phyloP scores from a whole-genome alignment of 164 flowering plant species.

The Annona cherimola region DNA sequence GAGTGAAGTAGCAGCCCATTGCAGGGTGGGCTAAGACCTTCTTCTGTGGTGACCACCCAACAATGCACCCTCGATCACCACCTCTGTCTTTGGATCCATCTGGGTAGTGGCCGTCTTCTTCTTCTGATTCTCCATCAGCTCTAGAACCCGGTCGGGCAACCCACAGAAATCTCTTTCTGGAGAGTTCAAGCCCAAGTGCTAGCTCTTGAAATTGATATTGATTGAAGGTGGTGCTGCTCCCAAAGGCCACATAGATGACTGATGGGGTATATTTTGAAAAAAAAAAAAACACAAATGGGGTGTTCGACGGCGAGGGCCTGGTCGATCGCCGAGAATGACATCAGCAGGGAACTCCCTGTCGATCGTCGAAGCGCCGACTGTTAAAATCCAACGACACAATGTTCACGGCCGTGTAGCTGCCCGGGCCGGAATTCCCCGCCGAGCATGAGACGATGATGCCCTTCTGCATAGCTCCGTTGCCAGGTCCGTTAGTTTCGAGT shows the following conservation, averaged over 20 bases:
- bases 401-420: conserved; percentile 53
- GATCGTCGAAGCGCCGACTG: conserved; percentile 86
- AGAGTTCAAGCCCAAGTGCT: conserved; percentile 36
- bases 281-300: no score
- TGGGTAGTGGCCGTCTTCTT: conserved; percentile 16
- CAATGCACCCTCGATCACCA: conserved; percentile 21
- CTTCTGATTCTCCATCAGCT: conserved; percentile 8
- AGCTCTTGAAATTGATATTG: conserved; percentile 19
- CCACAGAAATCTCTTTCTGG: conserved; percentile 38
- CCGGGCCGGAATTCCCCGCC: conserved; percentile 88
- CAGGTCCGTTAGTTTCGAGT: no score
- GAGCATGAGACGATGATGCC: conserved; percentile 82
- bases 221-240: conserved; percentile 28
- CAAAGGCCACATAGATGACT: conserved; percentile 40
- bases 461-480: conserved; percentile 50
- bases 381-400: conserved; percentile 93
- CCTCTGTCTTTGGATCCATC: conserved; percentile 16
- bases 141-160: conserved; percentile 27
- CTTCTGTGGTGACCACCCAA: conserved; percentile 65
- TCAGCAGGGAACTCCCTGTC: conserved; percentile 88
- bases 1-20: conserved; percentile 41
- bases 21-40: conserved; percentile 51
- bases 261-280: conserved; percentile 25
- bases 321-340: conserved; percentile 74
- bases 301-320: no score